phyloP scores from a whole-genome alignment of 768 basidiomycete genomes.

The Rossbeevera mucosa region DNA sequence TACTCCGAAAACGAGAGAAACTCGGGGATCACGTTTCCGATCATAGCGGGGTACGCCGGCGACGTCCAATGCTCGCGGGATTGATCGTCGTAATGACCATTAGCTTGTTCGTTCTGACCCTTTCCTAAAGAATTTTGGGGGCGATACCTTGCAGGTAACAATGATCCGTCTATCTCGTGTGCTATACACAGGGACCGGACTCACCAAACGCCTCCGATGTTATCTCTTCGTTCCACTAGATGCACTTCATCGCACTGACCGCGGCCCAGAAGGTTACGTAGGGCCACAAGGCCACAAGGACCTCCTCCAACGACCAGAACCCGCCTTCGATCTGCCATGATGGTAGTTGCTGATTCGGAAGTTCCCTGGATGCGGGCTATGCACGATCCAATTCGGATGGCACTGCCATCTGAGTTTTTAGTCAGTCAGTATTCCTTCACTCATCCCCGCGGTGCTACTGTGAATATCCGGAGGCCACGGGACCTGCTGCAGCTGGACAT shows the following conservation, averaged over 20 bases:
- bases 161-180: neutral
- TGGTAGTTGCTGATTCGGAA: neutral
- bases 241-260: constrained; percentile 42
- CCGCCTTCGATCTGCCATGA: constrained; percentile 7
- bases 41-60: constrained; percentile 44
- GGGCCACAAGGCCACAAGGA: constrained; percentile 43
- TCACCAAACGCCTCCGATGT: constrained; percentile 52
- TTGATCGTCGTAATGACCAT: neutral
- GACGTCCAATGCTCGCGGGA: constrained; percentile 36
- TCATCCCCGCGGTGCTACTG: neutral
- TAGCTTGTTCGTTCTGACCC: neutral
- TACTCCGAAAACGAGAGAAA: constrained; percentile 29
- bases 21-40: constrained; percentile 49
- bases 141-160: constrained; percentile 9
- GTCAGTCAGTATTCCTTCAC: neutral
- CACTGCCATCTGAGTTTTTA: neutral
- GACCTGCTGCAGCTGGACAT: neutral
- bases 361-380: neutral
- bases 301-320: constrained; percentile 47
- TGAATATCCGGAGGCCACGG: neutral
- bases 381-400: neutral
- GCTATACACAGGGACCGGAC: constrained; percentile 4
- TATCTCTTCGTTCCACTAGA: constrained; percentile 40
- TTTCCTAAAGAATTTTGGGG: neutral
- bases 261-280: constrained; percentile 43